A percentile compares a stretch with the other conserved stretches of the same genome.
Conservation (phyloP, 2,329 filamentous ascomycete genomes). For the Alternaria rosae region DNA sequence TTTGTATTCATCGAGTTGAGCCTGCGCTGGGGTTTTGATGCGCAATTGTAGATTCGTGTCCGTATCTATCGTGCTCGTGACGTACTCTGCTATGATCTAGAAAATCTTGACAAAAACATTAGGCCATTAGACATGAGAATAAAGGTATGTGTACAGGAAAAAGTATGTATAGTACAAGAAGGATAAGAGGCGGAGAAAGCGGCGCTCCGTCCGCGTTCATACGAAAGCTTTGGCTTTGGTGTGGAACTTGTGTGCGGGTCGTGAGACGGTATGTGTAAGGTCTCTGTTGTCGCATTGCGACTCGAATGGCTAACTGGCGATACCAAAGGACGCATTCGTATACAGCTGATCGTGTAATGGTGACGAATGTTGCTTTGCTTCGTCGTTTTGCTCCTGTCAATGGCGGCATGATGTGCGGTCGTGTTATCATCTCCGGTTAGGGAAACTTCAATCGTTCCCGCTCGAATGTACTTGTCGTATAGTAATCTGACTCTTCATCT, state of each 20-base stretch:
- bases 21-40: not conserved
- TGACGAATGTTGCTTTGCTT: not conserved
- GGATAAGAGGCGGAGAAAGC: not conserved
- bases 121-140: not conserved
- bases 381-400: not conserved
- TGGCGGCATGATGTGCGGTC: not conserved
- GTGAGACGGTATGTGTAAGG: not conserved
- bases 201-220: not conserved
- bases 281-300: not conserved
- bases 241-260: not conserved
- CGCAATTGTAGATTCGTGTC: not conserved
- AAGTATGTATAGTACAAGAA: not conserved
- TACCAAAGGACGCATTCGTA: not conserved
- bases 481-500: constrained; percentile 22
- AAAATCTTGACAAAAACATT: not conserved
- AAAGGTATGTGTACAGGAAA: not conserved
- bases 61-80: not conserved
- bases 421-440: not conserved
- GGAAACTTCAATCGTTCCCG: not conserved
- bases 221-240: not conserved
- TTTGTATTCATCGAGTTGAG: not conserved
- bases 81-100: not conserved
- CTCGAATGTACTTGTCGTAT: constrained; percentile 22
- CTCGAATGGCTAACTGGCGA: not conserved
- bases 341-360: not conserved